Percentiles rank a stretch among this genome's conserved stretches.
Conservation (phyloP, 352 stramenopile species). For the Blastocystis sp. region DNA sequence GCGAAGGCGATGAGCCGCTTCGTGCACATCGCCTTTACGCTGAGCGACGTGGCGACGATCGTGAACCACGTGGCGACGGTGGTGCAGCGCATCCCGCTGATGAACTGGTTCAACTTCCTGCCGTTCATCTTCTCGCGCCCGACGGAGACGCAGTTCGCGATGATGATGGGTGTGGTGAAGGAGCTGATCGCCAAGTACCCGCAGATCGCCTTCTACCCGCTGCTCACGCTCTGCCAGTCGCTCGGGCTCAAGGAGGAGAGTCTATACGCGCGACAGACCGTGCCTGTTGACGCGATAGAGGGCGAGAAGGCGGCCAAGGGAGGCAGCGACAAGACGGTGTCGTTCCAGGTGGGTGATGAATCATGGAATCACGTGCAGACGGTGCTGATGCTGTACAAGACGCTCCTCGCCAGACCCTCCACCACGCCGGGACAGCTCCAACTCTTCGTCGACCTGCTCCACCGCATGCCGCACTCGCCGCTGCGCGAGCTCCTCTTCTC, state of each 20-base stretch:
- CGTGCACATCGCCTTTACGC: slow-evolving; percentile 20
- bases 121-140: slow-evolving; percentile 18
- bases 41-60: not conserved
- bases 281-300: not conserved
- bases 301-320: not conserved
- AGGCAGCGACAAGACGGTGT: not conserved
- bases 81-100: not conserved
- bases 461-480: not conserved
- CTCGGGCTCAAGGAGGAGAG: slow-evolving; percentile 7
- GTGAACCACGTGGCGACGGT: not conserved
- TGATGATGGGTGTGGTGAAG: not conserved
- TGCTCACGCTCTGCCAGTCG: slow-evolving; percentile 20
- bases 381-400: not conserved
- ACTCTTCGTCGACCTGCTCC: slow-evolving; percentile 36
- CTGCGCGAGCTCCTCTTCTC: slow-evolving; percentile 29
- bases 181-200: slow-evolving; percentile 29
- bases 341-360: not conserved
- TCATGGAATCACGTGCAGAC: not conserved
- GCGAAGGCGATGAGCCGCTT: slow-evolving; percentile 18
- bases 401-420: not conserved
- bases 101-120: slow-evolving; percentile 22
- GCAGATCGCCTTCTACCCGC: slow-evolving; percentile 47
- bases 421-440: not conserved
- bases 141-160: slow-evolving; percentile 5
- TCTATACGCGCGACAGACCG: not conserved